Evolutionary conservation across 768 basidiomycete genomes (phyloP).

Genomic region (Pisolithus sp.): DNA sequence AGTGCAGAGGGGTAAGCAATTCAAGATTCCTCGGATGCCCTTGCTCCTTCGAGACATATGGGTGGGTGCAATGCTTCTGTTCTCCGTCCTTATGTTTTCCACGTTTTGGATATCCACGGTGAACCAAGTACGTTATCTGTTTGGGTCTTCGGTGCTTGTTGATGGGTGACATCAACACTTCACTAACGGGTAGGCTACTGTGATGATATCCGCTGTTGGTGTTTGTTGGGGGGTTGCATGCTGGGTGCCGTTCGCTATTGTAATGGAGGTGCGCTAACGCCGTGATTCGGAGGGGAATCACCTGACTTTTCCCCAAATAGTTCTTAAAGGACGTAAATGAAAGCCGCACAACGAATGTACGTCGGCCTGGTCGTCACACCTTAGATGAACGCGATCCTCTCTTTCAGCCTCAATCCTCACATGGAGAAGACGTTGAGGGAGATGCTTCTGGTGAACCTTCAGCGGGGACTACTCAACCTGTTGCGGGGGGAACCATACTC

Average conservation of each 20-base stretch:
- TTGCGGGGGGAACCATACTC: slow-evolving; percentile 85
- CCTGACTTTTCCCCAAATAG: slow-evolving; percentile 29
- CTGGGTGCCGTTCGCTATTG: slow-evolving; percentile 96
- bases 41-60: slow-evolving; percentile 91
- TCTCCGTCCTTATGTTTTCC: slow-evolving; percentile 69
- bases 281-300: not conserved
- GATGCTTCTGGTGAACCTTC: slow-evolving; percentile 26
- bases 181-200: slow-evolving; percentile 52
- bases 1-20: slow-evolving; percentile 60
- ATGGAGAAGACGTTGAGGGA: slow-evolving; percentile 36
- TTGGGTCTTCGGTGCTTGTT: not conserved
- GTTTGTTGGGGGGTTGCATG: slow-evolving; percentile 98
- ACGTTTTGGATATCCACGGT: slow-evolving; percentile 86
- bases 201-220: slow-evolving; percentile 78
- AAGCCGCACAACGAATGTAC: slow-evolving; percentile 12
- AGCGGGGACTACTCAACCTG: slow-evolving; percentile 32
- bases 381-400: slow-evolving; percentile 44
- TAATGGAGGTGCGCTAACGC: slow-evolving; percentile 82
- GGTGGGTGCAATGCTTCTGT: slow-evolving; percentile 81
- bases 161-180: not conserved
- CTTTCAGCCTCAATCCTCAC: slow-evolving; percentile 48
- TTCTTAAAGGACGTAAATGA: slow-evolving; percentile 68
- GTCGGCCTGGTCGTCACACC: slow-evolving; percentile 27
- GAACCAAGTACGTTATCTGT: slow-evolving; percentile 40
- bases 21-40: slow-evolving; percentile 82